These are phyloP conservation scores for Solanum tarijense DNA, from an alignment of 257 asterid species.

Conservation along the genomic window DNA sequence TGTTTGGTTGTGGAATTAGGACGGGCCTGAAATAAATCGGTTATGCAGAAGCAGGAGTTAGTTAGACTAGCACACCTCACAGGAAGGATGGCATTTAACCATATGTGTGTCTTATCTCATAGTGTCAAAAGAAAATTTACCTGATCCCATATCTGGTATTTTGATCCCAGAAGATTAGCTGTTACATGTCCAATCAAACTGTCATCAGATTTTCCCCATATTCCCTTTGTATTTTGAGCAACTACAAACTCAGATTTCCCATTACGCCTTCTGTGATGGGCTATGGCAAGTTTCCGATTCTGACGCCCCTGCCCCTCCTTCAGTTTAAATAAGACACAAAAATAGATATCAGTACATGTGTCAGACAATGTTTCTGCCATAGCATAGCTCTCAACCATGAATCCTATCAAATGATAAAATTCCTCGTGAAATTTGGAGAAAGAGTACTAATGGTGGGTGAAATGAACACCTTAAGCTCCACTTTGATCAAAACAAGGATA, in stretches of 20 bases:
- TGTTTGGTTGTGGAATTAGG: conserved; percentile 29
- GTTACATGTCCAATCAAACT: conserved; percentile 60
- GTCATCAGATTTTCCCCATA: conserved; percentile 36
- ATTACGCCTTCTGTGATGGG: conserved; percentile 48
- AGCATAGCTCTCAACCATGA: neutral
- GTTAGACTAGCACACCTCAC: neutral
- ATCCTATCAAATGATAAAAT: neutral
- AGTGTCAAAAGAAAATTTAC: conserved; percentile 13
- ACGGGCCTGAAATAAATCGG: conserved; percentile 39
- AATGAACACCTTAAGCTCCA: neutral
- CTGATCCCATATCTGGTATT: conserved; percentile 78
- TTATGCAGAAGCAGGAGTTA: neutral
- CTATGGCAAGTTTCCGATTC: conserved; percentile 81
- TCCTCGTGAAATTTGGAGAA: neutral
- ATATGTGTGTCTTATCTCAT: neutral
- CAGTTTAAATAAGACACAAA: neutral
- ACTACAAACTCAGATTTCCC: conserved; percentile 78
- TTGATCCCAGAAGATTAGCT: conserved; percentile 71
- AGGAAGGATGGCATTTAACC: neutral
- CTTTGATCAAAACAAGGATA: neutral
- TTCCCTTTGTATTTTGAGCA: conserved; percentile 52
- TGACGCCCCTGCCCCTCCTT: conserved; percentile 95
- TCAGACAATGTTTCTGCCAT: neutral
- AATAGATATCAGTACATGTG: neutral
- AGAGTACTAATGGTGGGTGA: too few species aligned